Base-by-base conservation (phyloP, 495 filamentous ascomycete species). In the Tuber melanosporum region DNA sequence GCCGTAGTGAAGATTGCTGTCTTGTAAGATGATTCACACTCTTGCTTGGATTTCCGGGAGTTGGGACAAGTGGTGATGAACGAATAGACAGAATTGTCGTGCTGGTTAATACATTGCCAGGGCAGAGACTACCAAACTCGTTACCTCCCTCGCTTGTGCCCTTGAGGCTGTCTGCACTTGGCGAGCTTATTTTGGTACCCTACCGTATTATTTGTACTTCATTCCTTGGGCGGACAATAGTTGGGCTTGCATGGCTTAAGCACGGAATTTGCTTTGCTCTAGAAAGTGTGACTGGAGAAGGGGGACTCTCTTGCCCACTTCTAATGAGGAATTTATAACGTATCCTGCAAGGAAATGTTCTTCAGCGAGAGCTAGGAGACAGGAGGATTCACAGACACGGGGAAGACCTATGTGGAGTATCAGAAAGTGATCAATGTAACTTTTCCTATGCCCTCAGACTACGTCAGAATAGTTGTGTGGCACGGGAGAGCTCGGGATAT, bases 291-390 rank as follows among this genome's bases (percentile, higher is more conserved):
- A 57, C 14, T 3, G 52, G n/a, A 14, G 0, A 26, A 57, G 1
- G 0, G 52, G 52, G 10, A 8, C 8, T 0, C 1, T 7, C 52
- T 8, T 3, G 22, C 10, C n/a, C 1, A 0, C 22, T 57, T 3
- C 8, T 14, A 20, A n/a, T 57, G 12, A 9, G 22, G 7, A 26
- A 26, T 57, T 26, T 22, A 0, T n/a, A 1, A 41, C 0, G 39
- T 2, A 2, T 5, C 39, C 39, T 5, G 12, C 44, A 15, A 45
- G 12, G 0, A 12, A 14, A 45, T 45, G 15, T 45, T 45, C 10
- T 12, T 3, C 3, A 15, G 44, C 15, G 12, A 15, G 14, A 15
- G 10, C 44, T 45, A 4, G 44, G 3, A 10, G 43, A 10, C 0
- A 10, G 43, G 12, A 44, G 4, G 44, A 12, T 15, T 15, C 3